A percentile compares a stretch with the other conserved stretches of the same genome.
Conservation (phyloP, 2,329 filamentous ascomycete genomes). For the Penicillium sp. region DNA sequence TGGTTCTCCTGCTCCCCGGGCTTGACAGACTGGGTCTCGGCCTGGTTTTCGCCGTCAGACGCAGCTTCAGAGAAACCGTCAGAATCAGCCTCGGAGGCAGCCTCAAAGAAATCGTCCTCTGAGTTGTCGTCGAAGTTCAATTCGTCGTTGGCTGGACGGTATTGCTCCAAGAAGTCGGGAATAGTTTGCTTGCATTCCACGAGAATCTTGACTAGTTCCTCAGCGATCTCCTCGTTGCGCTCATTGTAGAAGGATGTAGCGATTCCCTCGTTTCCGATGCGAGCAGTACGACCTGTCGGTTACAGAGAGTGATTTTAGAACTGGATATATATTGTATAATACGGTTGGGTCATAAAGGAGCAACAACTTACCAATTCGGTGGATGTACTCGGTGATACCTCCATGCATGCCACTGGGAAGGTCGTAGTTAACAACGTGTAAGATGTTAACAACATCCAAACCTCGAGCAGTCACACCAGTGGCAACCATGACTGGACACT, state of each 20-base stretch:
- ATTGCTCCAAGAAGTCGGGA: slow-evolving; percentile 75
- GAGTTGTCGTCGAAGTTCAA: slow-evolving; percentile 57
- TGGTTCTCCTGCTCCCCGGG: background rate
- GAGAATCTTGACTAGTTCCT: slow-evolving; percentile 75
- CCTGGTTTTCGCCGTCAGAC: background rate
- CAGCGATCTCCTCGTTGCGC: slow-evolving; percentile 70
- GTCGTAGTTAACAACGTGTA: slow-evolving; percentile 93
- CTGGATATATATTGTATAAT: too few relatives aligned
- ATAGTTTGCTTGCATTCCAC: slow-evolving; percentile 76
- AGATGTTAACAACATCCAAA: slow-evolving; percentile 81
- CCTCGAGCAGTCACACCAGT: slow-evolving; percentile 87
- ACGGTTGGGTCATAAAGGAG: background rate
- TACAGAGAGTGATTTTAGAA: background rate
- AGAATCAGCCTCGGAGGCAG: background rate
- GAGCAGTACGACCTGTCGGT: slow-evolving; percentile 76
- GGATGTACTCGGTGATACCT: slow-evolving; percentile 91
- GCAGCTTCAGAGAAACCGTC: background rate
- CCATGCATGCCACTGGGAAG: slow-evolving; percentile 72
- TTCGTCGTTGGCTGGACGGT: slow-evolving; percentile 46
- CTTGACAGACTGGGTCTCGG: background rate
- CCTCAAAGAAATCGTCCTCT: slow-evolving; percentile 42
- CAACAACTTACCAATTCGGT: slow-evolving; percentile 75
- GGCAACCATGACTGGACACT: slow-evolving; percentile 76
- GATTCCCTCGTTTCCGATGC: slow-evolving; percentile 83
- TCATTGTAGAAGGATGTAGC: slow-evolving; percentile 90